A percentile compares a stretch with the other conserved stretches of the same genome.
These are phyloP conservation scores for Dunaliella sp. DNA, from an alignment of 139 green algal species.

Conservation along the genomic window DNA sequence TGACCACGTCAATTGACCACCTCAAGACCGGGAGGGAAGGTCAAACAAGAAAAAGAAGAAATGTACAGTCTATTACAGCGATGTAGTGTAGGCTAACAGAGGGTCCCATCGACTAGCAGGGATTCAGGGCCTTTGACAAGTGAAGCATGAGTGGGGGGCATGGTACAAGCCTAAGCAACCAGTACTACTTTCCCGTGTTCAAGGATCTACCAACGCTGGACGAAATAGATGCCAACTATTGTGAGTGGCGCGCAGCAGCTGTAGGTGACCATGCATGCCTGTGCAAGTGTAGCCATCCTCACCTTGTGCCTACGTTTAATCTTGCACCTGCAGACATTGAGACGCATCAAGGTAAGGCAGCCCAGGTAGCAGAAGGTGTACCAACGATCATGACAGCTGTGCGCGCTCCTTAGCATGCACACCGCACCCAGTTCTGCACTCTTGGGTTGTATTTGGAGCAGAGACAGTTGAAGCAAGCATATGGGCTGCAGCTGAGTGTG, in stretches of 20 bases:
- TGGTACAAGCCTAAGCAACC: slow-evolving; percentile 38
- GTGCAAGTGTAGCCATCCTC: background rate
- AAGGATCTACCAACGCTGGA: slow-evolving; percentile 41
- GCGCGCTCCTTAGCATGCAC: background rate
- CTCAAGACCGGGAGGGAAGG: no score
- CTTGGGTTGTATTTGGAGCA: background rate
- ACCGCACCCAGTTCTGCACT: background rate
- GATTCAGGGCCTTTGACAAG: no score
- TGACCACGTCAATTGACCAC: no score
- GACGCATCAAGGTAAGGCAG: slow-evolving; percentile 14
- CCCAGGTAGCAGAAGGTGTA: no score
- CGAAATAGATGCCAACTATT: slow-evolving; percentile 36
- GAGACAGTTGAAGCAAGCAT: background rate
- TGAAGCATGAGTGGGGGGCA: no score
- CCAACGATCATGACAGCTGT: background rate
- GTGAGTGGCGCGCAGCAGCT: background rate
- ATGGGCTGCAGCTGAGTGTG: background rate
- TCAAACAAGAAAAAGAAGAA: no score
- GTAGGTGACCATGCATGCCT: background rate
- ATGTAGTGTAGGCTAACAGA: no score
- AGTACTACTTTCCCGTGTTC: slow-evolving; percentile 46
- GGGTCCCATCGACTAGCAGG: no score
- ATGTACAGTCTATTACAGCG: no score
- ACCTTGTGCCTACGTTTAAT: no score
- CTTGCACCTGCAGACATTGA: slow-evolving; percentile 10